Base-by-base conservation (phyloP, 345 rosid species). In the Salix suchowensis region DNA sequence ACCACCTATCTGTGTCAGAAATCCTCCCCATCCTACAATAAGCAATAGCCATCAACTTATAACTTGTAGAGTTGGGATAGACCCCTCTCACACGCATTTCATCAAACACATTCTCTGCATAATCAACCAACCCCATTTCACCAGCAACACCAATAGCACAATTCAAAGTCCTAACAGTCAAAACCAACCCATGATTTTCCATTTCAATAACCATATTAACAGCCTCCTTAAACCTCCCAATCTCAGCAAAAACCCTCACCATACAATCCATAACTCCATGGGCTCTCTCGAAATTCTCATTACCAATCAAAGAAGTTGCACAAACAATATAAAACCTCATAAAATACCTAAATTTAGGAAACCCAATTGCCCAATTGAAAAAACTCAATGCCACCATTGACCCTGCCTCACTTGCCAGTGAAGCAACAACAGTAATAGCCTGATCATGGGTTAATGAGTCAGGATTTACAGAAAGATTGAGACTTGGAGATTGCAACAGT, bases 321-420 rank as follows among this genome's bases (percentile, higher is more conserved):
- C 86, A 85, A 5, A 91, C 88, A 64, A 94, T 88, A 58, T 93
- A 92, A 28, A 93, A 70, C 80, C 98, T 86, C 97, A 88, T 93
- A 76, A 94, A 92, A 84, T 87, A 85, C 72, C 92, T 85, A 58
- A 92, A 94, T 60, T 89, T 93, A 48, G 77, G 60, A 68, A 78
- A 76, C 72, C 83, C 87, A 65, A 88, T 75, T 2, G 88, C 83
- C 97, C 97, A 93, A 42, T 94, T 48, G 70, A 93, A 94, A 91
- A 94, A 94, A 72, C 91, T 76, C 28, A 93, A 76, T 1, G 98
- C 89, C 75, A 89, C 97, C 92, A 93, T 88, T 0, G 97, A 89
- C 39, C 98, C 97, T 0, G 88, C 89, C 83, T 93, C 96, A 54
- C 77, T 78, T 26, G 92, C 93, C 42, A 94, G 91, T 7, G 89